These are phyloP conservation scores for Pseudocercospora macadamiae DNA, from an alignment of 2,329 filamentous ascomycete species.

Conservation along the genomic window DNA sequence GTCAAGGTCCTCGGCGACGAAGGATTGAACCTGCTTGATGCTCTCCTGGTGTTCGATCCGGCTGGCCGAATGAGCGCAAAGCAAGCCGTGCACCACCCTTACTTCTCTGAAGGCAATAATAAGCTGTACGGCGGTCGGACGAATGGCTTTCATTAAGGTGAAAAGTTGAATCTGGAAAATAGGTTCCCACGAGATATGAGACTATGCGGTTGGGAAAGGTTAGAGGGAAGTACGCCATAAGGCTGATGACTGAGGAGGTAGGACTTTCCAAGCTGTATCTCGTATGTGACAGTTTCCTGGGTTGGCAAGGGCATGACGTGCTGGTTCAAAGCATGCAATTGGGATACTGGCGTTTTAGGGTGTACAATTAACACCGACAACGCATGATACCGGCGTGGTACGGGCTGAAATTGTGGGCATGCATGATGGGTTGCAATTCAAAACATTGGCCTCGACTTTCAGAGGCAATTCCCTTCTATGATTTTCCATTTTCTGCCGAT, in stretches of 20 bases:
- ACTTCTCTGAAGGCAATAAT: slow-evolving; percentile 75
- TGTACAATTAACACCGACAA: neutral
- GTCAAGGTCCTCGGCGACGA: slow-evolving; percentile 64
- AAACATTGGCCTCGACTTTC: neutral
- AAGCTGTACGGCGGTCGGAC: slow-evolving; percentile 6
- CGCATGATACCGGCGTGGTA: neutral
- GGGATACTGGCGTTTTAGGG: slow-evolving; percentile 9
- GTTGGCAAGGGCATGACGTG: slow-evolving; percentile 1
- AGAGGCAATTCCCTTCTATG: neutral
- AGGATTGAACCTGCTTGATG: slow-evolving; percentile 82
- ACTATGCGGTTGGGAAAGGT: slow-evolving; percentile 2
- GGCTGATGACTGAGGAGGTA: slow-evolving; percentile 9
- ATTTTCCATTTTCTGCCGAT: neutral
- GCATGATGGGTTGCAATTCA: neutral
- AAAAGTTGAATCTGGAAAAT: neutral
- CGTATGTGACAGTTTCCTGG: slow-evolving; percentile 3
- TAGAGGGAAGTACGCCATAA: neutral
- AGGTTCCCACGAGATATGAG: slow-evolving; percentile 9
- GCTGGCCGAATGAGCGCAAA: slow-evolving; percentile 88
- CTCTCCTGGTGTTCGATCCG: slow-evolving; percentile 90
- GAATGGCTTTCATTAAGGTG: slow-evolving; percentile 10
- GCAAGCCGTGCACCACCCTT: slow-evolving; percentile 85
- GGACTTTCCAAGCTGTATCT: slow-evolving; percentile 5
- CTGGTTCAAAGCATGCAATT: neutral
- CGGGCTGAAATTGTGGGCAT: too few relatives aligned